Evolutionary conservation across 2,329 filamentous ascomycete species (phyloP), one percentile per base, ranked within the genome.

Genomic region (Lecanicillium sp.): DNA sequence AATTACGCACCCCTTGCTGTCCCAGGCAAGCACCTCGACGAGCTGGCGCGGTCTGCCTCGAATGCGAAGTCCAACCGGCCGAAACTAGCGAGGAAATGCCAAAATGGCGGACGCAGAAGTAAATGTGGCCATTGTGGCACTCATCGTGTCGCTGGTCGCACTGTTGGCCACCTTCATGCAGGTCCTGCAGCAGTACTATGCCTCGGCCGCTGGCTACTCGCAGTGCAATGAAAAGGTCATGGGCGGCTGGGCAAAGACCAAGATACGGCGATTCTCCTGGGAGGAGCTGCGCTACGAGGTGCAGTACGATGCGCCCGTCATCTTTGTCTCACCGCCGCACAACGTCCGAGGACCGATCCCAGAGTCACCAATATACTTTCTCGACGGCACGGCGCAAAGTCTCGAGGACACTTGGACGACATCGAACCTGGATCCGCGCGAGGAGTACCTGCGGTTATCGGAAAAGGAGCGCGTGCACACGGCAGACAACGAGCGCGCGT

Each of bases 401-500:
- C 53, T 68, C 15, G 37, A 55, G 2, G 51, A 64, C 0, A 72
- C 67, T 0, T 57, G 62, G 49, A 62, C 65, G 0, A 58, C 62
- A 10, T 39, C 60, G 3, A 56, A 65, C 0, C 59, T 65, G 37
- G 62, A 67, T 33, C 51, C 51, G 6, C 54, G 58, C 35, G 50
- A 60, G 9, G 60, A 60, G 11, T 60, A 60, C 43, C 51, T 51
- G 12, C 51, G 57, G 21, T 54, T 50, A 50, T 51, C 58, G 12
- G 47, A 44, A 7, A 64, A 63, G 54, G 55, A 67, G 51, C 57
- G 62, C 43, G 66, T 79, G 1, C 74, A 77, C 52, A 80, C 77
- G 2, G 73, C 75, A 5, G 74, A 79, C 54, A 77, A 78, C 47
- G 77, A 79, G 56, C 62, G 69, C n/a, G 73, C 73, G 3, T 77